Percentiles rank a stretch among this genome's conserved stretches.
phyloP scores from a whole-genome alignment of 495 filamentous ascomycete species.

The Pyrenopolyporus hunteri region DNA sequence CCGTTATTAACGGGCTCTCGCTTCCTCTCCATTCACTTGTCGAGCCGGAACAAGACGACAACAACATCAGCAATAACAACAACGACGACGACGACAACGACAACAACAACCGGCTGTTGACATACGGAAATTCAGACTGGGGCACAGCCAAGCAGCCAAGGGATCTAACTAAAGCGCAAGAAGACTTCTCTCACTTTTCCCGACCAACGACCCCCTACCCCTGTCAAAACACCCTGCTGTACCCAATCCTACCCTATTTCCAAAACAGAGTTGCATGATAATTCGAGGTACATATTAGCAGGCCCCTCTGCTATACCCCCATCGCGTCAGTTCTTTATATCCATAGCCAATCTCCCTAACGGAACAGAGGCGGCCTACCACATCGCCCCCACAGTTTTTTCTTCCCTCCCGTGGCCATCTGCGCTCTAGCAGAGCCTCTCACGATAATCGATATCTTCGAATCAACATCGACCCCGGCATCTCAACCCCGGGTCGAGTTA shows the following conservation, averaged over 20 bases:
- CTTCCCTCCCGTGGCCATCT: conserved; percentile 21
- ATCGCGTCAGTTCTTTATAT: conserved; percentile 42
- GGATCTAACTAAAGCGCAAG: conserved; percentile 17
- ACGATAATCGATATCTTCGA: conserved; percentile 28
- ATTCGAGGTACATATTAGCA: conserved; percentile 38
- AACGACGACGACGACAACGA: conserved; percentile 11
- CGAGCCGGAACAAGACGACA: too few relatives aligned
- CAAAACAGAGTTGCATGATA: conserved; percentile 39
- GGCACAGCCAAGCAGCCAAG: conserved; percentile 28
- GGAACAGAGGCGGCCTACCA: conserved; percentile 29
- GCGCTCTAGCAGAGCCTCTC: conserved; percentile 31
- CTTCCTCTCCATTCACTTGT: too few relatives aligned
- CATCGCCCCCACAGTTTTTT: conserved; percentile 36
- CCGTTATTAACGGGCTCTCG: too few relatives aligned
- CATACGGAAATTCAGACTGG: conserved; percentile 29
- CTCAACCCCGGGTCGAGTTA: conserved; percentile 16
- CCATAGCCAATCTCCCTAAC: conserved; percentile 39
- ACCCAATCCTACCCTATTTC: conserved; percentile 30
- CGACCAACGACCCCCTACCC: conserved; percentile 30
- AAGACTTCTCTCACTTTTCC: conserved; percentile 32
- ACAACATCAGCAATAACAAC: too few relatives aligned
- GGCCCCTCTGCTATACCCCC: conserved; percentile 36
- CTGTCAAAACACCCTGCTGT: conserved; percentile 30
- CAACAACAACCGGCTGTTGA: conserved; percentile 16
- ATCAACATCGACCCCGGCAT: conserved; percentile 25